Evolutionary conservation across 2,329 filamentous ascomycete species (phyloP).

Genomic region (Pleurostoma richardsiae): DNA sequence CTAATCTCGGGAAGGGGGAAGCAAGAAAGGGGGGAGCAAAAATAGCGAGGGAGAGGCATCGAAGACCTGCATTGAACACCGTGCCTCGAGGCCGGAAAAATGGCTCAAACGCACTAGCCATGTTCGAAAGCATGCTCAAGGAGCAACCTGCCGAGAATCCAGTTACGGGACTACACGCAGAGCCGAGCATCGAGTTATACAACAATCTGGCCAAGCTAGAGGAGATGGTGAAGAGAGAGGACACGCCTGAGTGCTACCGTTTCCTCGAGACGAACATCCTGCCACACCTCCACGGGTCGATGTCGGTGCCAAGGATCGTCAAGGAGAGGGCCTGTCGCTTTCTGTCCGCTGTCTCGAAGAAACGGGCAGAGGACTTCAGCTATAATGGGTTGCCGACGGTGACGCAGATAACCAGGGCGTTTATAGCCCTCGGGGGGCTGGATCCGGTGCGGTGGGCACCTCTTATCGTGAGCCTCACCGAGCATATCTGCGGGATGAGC

Average conservation of each 20-base stretch:
- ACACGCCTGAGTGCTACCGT: conserved; percentile 15
- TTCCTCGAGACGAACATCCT: conserved; percentile 26
- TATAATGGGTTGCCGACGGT: conserved; percentile 25
- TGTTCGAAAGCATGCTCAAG: not conserved
- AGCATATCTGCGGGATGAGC: conserved; percentile 21
- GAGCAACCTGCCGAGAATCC: not conserved
- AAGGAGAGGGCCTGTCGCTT: conserved; percentile 18
- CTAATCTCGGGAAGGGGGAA: too few species aligned
- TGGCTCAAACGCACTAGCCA: not conserved
- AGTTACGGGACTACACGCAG: not conserved
- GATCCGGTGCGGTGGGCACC: conserved; percentile 23
- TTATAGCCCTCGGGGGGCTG: conserved; percentile 26
- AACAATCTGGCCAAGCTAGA: conserved; percentile 20
- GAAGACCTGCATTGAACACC: too few species aligned
- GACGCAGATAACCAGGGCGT: conserved; percentile 29
- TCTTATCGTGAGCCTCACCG: conserved; percentile 25
- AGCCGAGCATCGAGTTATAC: conserved; percentile 15
- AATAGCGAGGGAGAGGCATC: too few species aligned
- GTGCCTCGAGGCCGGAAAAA: not conserved
- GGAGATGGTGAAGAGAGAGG: conserved; percentile 16
- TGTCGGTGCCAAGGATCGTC: conserved; percentile 23
- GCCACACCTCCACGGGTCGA: conserved; percentile 18
- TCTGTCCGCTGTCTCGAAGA: conserved; percentile 21
- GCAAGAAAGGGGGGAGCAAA: too few species aligned
- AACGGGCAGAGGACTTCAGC: conserved; percentile 24